These are phyloP conservation scores for Moricandia moricandioides DNA, from an alignment of 345 rosid genomes.

Conservation along the genomic window DNA sequence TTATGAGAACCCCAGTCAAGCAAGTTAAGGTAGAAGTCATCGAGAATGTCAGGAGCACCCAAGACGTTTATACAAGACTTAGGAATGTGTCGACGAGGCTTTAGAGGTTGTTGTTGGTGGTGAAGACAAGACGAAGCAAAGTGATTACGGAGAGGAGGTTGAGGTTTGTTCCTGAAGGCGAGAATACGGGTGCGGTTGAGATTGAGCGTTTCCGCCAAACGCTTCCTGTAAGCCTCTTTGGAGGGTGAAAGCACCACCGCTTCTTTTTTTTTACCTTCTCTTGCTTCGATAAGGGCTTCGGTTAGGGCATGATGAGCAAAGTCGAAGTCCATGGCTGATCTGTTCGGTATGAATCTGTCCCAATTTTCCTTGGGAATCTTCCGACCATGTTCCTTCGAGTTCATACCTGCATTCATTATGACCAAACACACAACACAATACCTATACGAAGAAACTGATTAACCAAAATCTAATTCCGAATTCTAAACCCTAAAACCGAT, in stretches of 20 bases:
- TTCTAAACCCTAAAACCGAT: too few species aligned
- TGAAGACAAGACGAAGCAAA: background rate
- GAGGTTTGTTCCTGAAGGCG: background rate
- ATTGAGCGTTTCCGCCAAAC: background rate
- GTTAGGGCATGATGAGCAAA: background rate
- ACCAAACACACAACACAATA: too few species aligned
- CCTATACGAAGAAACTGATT: too few species aligned
- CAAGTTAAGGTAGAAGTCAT: background rate
- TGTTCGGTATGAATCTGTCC: too few species aligned
- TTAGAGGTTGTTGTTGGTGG: background rate
- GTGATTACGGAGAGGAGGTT: background rate
- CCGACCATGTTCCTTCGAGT: too few species aligned
- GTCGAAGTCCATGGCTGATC: background rate
- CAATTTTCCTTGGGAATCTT: too few species aligned
- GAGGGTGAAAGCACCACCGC: background rate
- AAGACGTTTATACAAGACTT: background rate
- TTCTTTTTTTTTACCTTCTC: background rate
- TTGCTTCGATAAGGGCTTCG: background rate
- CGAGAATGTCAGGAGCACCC: background rate
- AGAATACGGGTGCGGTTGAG: background rate
- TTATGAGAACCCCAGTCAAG: background rate
- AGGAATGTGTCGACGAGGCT: background rate
- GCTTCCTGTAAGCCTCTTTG: background rate
- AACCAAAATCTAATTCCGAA: too few species aligned
- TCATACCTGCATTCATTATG: too few species aligned